Conservation (phyloP, 208 protist species). For the Herpetomonas tarakana region DNA sequence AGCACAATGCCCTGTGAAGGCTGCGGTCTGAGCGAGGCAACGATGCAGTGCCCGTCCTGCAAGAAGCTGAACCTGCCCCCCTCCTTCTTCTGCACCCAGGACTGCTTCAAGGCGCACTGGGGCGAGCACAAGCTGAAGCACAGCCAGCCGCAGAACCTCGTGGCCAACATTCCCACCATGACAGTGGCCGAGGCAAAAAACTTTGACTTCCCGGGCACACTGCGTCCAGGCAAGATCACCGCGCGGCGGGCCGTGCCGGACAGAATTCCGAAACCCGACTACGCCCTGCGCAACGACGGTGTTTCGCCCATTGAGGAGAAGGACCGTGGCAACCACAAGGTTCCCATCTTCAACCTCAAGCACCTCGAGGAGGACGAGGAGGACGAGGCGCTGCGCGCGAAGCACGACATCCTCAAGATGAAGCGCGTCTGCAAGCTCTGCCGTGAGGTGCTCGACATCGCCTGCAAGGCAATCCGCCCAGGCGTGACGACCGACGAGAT, state of each 20-base stretch:
- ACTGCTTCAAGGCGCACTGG: slow-evolving; percentile 90
- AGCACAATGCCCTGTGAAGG: slow-evolving; percentile 75
- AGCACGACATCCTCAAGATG: slow-evolving; percentile 82
- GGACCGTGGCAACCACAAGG: slow-evolving; percentile 55
- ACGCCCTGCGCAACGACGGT: slow-evolving; percentile 83
- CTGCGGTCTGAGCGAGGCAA: slow-evolving; percentile 62
- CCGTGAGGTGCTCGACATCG: slow-evolving; percentile 95
- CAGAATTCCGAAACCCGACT: slow-evolving; percentile 76
- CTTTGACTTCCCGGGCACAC: slow-evolving; percentile 81
- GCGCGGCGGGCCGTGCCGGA: slow-evolving; percentile 72
- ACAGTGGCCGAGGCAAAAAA: slow-evolving; percentile 50
- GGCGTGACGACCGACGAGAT: slow-evolving; percentile 98
- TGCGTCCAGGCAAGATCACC: slow-evolving; percentile 86
- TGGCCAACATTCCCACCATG: slow-evolving; percentile 88
- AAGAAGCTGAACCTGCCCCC: slow-evolving; percentile 88
- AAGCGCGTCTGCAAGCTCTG: slow-evolving; percentile 85
- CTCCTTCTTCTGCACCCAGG: slow-evolving; percentile 87
- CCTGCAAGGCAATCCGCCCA: slow-evolving; percentile 76
- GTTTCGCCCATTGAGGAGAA: slow-evolving; percentile 72
- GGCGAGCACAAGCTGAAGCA: slow-evolving; percentile 84
- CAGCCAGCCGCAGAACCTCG: slow-evolving; percentile 45
- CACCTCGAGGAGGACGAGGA: slow-evolving; percentile 71
- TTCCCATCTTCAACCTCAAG: slow-evolving; percentile 74
- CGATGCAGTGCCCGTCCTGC: slow-evolving; percentile 89
- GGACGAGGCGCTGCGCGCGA: slow-evolving; percentile 71